A percentile compares a stretch with the other conserved stretches of the same genome.
Conservation (phyloP, 441 rosid species). For the Brassica hybrid region DNA sequence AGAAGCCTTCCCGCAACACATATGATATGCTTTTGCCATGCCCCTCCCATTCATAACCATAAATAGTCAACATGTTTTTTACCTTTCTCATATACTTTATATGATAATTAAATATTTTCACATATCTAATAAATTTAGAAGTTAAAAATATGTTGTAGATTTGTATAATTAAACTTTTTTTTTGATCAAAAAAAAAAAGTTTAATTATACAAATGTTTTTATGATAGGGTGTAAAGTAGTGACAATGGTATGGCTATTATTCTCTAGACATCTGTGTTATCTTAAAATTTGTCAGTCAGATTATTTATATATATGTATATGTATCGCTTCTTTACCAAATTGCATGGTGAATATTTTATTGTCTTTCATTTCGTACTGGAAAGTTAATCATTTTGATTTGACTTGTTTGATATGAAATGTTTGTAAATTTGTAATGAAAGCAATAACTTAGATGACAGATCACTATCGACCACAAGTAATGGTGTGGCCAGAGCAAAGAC, state of each 20-base stretch:
- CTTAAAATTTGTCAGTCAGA: not conserved
- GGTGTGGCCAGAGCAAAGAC: constrained; percentile 32
- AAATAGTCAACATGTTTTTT: not conserved
- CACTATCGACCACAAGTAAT: constrained; percentile 29
- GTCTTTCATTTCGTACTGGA: constrained; percentile 11
- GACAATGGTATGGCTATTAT: not conserved
- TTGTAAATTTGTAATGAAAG: constrained; percentile 34
- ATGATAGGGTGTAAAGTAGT: not conserved
- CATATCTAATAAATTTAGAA: not conserved
- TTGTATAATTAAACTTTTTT: no score
- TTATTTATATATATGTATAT: not conserved
- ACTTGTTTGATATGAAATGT: constrained; percentile 34
- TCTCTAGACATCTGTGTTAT: not conserved
- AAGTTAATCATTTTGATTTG: constrained; percentile 35
- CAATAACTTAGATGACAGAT: constrained; percentile 33
- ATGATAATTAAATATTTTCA: not conserved
- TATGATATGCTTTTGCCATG: no score
- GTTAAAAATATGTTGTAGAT: not conserved
- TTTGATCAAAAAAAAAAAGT: no score
- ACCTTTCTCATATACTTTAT: not conserved
- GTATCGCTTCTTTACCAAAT: not conserved
- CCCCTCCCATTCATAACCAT: no score
- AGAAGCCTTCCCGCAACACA: no score
- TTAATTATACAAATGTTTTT: not conserved
- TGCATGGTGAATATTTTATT: constrained; percentile 5